Evolutionary conservation across 495 filamentous ascomycete genomes (phyloP).

Genomic region (Penicillium simplicissimum): DNA sequence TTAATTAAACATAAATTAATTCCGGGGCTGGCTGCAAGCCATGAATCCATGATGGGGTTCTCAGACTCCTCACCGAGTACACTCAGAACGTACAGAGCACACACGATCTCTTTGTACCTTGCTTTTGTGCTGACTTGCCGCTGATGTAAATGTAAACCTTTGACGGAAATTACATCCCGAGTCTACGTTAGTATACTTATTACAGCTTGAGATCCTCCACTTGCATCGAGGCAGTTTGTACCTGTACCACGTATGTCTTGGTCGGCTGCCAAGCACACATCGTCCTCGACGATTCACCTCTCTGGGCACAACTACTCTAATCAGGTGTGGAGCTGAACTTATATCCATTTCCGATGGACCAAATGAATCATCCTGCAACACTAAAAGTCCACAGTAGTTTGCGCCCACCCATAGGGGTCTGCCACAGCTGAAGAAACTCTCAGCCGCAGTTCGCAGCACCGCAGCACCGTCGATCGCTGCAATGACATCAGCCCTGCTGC

Average conservation of each 20-base stretch:
- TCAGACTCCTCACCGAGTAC: not conserved
- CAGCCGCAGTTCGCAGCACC: constrained; percentile 7
- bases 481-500: constrained; percentile 1
- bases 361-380: no score
- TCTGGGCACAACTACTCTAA: no score
- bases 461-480: constrained; percentile 1
- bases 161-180: not conserved
- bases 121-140: not conserved
- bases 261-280: not conserved
- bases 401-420: not conserved
- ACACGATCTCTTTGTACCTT: not conserved
- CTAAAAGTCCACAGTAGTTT: not conserved
- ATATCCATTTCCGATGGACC: no score
- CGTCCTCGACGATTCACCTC: not conserved
- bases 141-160: not conserved
- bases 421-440: constrained; percentile 7
- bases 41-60: no score
- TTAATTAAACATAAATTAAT: constrained; percentile 10
- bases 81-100: not conserved
- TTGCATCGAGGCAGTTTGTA: no score
- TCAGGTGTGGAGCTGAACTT: no score
- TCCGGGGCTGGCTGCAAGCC: not conserved
- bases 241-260: not conserved
- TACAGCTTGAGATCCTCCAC: no score
- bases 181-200: no score